Evolutionary conservation across 2,329 filamentous ascomycete species (phyloP), one percentile per base, ranked within the genome.

Genomic region (Diaporthe vaccinii): DNA sequence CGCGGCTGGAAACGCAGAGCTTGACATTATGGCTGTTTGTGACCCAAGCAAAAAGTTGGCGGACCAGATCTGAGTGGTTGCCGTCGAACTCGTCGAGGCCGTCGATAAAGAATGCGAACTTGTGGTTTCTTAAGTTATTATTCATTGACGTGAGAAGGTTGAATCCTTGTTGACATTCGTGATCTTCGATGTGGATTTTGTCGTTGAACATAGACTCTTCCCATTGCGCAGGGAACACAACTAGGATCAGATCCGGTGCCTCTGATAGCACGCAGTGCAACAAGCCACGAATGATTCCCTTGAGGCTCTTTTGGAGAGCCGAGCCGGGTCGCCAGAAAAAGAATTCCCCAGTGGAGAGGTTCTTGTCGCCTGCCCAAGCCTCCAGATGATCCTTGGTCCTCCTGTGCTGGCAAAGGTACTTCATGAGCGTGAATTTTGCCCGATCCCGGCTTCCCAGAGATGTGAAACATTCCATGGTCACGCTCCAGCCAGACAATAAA

Each of bases 11-110:
- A n/a, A 51, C 62, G 20, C 28, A 51, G 44, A 68, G 10, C 28
- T 68, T 68, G 62, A 68, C 46, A 34, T 49, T 36, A 20, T 36
- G 28, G 44, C 15, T 53, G 22, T 36, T 51, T 68, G 4, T 53
- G 31, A 68, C 31, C 62, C 62, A 68, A 22, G 20, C 44, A 36
- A 68, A 51, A 36, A 68, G 28, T n/a, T 51, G 62, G 2, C 44
- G 31, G 41, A 51, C 28, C 2, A 68, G 44, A 12, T 53, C 41
- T 51, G 62, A 36, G 44, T 68, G 44, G 22, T 68, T 68, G 3
- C 46, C 44, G 5, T 68, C 44, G 28, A 68, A 68, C 31, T 68
- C 62, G 46, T 68, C 62, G 25, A 68, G 62, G 22, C 62, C 62
- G 28, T 68, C 62, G 8, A 68, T 7, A 17, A 68, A 68, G 44